A percentile compares a stretch with the other conserved stretches of the same genome.
Conservation (phyloP, 192 early-diverging fungal genomes). For the Cetraspora pellucida region DNA sequence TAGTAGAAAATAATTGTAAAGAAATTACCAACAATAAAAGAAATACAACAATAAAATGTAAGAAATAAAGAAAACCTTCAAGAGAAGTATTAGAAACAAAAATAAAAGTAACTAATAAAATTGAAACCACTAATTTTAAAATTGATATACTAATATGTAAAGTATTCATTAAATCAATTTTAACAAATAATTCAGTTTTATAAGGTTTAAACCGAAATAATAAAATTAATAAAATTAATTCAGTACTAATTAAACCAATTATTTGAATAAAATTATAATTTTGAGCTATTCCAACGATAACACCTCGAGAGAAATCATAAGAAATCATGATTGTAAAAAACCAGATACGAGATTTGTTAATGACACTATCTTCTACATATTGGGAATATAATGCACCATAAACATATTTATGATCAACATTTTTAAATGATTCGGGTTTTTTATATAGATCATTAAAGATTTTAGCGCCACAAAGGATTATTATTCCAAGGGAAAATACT, state of each 20-base stretch:
- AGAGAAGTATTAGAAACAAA: background rate
- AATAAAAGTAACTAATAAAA: conserved; percentile 6
- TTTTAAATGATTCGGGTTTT: background rate
- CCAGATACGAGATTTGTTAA: background rate
- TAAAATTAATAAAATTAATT: conserved; percentile 13
- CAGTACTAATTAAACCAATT: background rate
- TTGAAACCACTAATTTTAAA: background rate
- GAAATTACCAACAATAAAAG: background rate
- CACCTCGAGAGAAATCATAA: conserved; percentile 21
- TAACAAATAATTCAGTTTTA: too few species aligned
- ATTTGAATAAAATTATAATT: background rate
- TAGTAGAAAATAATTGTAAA: background rate
- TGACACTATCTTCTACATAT: background rate
- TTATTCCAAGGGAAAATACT: conserved; percentile 9
- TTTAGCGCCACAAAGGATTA: conserved; percentile 9
- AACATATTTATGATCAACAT: background rate
- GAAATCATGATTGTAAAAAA: background rate
- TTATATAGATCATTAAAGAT: background rate
- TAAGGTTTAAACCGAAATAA: background rate
- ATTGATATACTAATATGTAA: conserved; percentile 7
- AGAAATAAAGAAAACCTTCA: background rate
- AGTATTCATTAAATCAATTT: background rate
- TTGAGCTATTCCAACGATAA: conserved; percentile 9
- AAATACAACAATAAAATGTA: background rate
- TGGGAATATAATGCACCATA: conserved; percentile 19